These are phyloP conservation scores for Medicago lupulina DNA, from an alignment of 306 rosid genomes.

Conservation along the genomic window DNA sequence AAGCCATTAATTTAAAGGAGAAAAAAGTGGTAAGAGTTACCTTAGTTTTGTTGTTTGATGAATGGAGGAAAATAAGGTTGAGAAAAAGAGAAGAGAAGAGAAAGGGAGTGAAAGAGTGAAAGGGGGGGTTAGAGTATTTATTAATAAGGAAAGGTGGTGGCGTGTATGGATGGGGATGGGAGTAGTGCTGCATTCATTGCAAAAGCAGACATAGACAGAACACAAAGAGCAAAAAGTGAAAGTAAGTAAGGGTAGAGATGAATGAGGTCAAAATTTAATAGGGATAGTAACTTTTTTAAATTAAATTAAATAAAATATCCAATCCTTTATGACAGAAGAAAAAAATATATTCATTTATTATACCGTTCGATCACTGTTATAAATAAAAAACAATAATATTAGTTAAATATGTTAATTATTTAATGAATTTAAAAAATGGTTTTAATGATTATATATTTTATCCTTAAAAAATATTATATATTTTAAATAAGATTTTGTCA, in stretches of 20 bases:
- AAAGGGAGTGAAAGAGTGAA: neutral
- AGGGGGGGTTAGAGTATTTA: slow-evolving; percentile 32
- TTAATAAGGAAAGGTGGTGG: slow-evolving; percentile 32
- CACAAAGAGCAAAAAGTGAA: slow-evolving; percentile 14
- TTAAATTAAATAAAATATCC: too few relatives aligned
- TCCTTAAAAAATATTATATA: too few relatives aligned
- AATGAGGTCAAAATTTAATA: slow-evolving; percentile 16
- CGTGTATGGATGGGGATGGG: slow-evolving; percentile 16
- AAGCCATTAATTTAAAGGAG: neutral
- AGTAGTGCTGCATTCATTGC: slow-evolving; percentile 67
- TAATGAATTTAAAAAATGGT: too few relatives aligned
- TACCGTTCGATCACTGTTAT: too few relatives aligned
- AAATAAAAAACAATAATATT: too few relatives aligned
- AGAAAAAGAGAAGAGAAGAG: slow-evolving; percentile 1
- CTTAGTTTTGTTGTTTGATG: slow-evolving; percentile 12
- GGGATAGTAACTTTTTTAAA: neutral
- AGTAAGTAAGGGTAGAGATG: neutral
- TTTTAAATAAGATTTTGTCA: too few relatives aligned
- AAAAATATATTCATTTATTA: too few relatives aligned
- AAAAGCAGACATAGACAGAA: slow-evolving; percentile 48
- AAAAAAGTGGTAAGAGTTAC: slow-evolving; percentile 30
- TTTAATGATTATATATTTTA: too few relatives aligned
- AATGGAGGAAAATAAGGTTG: slow-evolving; percentile 30
- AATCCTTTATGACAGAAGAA: too few relatives aligned
- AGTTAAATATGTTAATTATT: too few relatives aligned